Evolutionary conservation across 768 basidiomycete species (phyloP), one percentile per base, ranked within the genome.

Genomic region (Mycena belliarum): DNA sequence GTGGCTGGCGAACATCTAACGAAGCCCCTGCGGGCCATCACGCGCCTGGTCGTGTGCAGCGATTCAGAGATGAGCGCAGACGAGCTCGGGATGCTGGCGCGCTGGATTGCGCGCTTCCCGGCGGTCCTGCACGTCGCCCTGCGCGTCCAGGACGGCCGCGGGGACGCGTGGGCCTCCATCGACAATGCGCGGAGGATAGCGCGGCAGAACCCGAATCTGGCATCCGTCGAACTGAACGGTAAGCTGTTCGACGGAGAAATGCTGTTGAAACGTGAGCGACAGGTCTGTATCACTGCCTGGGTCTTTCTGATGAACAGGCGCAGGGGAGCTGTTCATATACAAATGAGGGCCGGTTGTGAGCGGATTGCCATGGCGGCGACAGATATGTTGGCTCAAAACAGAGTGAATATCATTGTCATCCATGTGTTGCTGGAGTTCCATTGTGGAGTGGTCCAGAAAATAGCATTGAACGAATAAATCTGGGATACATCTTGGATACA

Each of bases 71-170:
- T 63, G 26, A 16, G 55, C 18, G 29, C 26, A 21, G 16, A 8
- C 18, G 62, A 63, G 38, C 45, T 59, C 15, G 54, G 18, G 35
- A 56, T 51, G 49, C 57, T 63, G 16, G 62, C 49, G 41, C 35
- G 55, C 18, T 63, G 62, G 62, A 63, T 63, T 43, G 38, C 55
- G 1, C 43, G 58, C 43, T 63, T 59, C 49, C 54, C 58, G 6
- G 50, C 49, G 14, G 43, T 63, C 46, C 7, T 45, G 42, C 50
- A 63, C 38, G 62, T 63, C 2, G 52, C 58, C 1, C 29, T 63
- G 42, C 58, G 55, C 12, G 46, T 56, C 14, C 53, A 44, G 15
- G 38, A 26, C n/a, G 48, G 25, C 33, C 16, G 20, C 41, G 50
- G 18, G 23, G 57, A 52, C 32, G 41, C n/a, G 3, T 50, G 56